Evolutionary conservation across 2,329 filamentous ascomycete genomes (phyloP).

Genomic region (Neocatenulostroma microsporum): DNA sequence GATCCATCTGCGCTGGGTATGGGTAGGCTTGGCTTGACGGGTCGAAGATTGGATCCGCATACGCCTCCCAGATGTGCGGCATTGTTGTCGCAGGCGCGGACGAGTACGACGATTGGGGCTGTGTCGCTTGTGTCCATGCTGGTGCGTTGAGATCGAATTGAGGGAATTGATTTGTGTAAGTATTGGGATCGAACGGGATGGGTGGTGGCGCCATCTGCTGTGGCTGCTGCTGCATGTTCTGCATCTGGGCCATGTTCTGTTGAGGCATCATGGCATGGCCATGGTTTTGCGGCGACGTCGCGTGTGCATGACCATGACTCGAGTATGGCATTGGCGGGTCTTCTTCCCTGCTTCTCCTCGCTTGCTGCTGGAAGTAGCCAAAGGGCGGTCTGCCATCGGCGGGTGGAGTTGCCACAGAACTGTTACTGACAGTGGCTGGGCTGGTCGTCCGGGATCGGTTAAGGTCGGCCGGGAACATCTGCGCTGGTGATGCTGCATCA

Average conservation of each 20-base stretch:
- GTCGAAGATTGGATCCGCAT: constrained; percentile 19
- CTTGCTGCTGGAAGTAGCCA: constrained; percentile 25
- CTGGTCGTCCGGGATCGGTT: constrained; percentile 40
- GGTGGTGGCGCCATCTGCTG: constrained; percentile 9
- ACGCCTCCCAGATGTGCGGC: constrained; percentile 8
- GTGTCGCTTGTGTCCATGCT: neutral
- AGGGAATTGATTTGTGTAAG: constrained; percentile 25
- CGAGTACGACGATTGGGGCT: neutral
- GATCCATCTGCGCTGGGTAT: constrained; percentile 6
- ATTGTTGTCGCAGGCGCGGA: no score
- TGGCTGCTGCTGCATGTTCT: constrained; percentile 1
- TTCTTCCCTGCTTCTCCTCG: constrained; percentile 24
- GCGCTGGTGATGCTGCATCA: constrained; percentile 34
- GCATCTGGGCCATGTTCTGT: neutral
- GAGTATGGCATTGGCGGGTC: constrained; percentile 26
- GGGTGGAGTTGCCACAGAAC: constrained; percentile 28
- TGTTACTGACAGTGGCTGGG: constrained; percentile 30
- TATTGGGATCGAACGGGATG: constrained; percentile 12
- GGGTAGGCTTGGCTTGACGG: constrained; percentile 21
- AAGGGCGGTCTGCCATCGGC: constrained; percentile 19
- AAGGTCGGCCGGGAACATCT: constrained; percentile 33
- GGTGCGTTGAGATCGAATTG: constrained; percentile 21
- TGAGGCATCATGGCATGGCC: neutral
- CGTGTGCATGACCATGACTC: constrained; percentile 8
- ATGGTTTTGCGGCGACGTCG: neutral